Evolutionary conservation across 176 grass and related monocot species (phyloP).

Genomic region (Pontederia paniculata): DNA sequence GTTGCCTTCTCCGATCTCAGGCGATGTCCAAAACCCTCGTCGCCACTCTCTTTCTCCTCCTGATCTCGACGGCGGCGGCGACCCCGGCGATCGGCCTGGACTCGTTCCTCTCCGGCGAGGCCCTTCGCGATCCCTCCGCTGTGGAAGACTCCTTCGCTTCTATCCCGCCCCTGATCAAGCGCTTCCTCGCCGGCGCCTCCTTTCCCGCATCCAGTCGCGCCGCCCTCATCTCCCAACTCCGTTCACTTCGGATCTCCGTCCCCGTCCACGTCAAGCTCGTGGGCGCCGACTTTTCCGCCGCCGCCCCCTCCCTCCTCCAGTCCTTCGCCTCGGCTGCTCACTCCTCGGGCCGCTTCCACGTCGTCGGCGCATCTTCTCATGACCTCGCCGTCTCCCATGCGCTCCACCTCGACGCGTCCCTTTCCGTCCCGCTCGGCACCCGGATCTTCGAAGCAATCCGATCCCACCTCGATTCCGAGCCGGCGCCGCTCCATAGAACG

Average conservation of each 20-base stretch:
- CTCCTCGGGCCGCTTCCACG: constrained; percentile 40
- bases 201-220: constrained; percentile 3
- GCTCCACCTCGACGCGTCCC: constrained; percentile 30
- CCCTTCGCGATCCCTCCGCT: constrained; percentile 31
- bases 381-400: constrained; percentile 37
- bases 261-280: constrained; percentile 53
- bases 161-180: constrained; percentile 26
- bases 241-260: constrained; percentile 32
- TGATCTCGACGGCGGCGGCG: not conserved
- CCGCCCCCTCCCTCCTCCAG: constrained; percentile 23
- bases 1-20: not conserved
- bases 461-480: constrained; percentile 5
- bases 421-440: constrained; percentile 15
- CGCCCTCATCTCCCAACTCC: constrained; percentile 27
- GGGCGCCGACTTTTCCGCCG: constrained; percentile 35
- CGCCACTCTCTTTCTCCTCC: not conserved
- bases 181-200: constrained; percentile 18
- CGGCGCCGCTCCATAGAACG: constrained; percentile 35
- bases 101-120: constrained; percentile 36
- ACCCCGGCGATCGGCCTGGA: constrained; percentile 36
- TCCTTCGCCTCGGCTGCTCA: constrained; percentile 32
- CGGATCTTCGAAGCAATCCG: constrained; percentile 13
- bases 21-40: constrained; percentile 30
- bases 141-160: constrained; percentile 41
- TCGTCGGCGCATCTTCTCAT: constrained; percentile 31